These are phyloP conservation scores for Trypanosoma avium DNA, from an alignment of 208 protist species.

Conservation along the genomic window DNA sequence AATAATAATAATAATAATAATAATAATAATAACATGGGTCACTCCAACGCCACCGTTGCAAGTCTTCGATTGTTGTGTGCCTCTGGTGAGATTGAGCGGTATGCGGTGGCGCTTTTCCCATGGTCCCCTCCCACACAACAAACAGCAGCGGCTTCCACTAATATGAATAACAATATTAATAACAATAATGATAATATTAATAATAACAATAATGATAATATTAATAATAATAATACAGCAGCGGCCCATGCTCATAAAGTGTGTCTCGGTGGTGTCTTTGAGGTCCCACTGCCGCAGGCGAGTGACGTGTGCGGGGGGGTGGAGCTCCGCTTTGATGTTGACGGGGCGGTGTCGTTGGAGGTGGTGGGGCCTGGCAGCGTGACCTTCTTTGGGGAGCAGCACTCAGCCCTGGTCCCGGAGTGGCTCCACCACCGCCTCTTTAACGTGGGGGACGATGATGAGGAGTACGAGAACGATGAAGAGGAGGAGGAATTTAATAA, in stretches of 20 bases:
- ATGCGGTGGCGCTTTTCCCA: slow-evolving; percentile 46
- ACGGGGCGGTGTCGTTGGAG: slow-evolving; percentile 62
- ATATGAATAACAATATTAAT: background rate
- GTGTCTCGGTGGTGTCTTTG: slow-evolving; percentile 12
- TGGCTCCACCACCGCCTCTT: slow-evolving; percentile 60
- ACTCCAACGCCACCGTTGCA: slow-evolving; percentile 36
- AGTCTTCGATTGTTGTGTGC: slow-evolving; percentile 47
- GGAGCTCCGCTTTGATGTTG: slow-evolving; percentile 70
- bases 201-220: slow-evolving; percentile 28
- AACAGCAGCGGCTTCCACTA: background rate
- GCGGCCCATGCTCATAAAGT: background rate
- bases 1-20: too few species aligned
- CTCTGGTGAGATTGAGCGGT: slow-evolving; percentile 41
- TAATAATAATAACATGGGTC: too few species aligned
- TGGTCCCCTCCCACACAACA: background rate
- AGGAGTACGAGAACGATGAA: slow-evolving; percentile 36
- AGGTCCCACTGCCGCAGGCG: slow-evolving; percentile 22
- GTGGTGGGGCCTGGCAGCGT: slow-evolving; percentile 74
- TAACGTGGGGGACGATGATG: slow-evolving; percentile 38
- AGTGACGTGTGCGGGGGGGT: slow-evolving; percentile 55
- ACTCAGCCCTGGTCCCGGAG: slow-evolving; percentile 52
- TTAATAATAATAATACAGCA: slow-evolving; percentile 1
- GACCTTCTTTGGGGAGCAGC: slow-evolving; percentile 73
- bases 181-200: background rate
- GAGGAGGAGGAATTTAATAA: slow-evolving; percentile 41